Evolutionary conservation across 495 filamentous ascomycete genomes (phyloP).

Genomic region (Penicillium egyptiacum): DNA sequence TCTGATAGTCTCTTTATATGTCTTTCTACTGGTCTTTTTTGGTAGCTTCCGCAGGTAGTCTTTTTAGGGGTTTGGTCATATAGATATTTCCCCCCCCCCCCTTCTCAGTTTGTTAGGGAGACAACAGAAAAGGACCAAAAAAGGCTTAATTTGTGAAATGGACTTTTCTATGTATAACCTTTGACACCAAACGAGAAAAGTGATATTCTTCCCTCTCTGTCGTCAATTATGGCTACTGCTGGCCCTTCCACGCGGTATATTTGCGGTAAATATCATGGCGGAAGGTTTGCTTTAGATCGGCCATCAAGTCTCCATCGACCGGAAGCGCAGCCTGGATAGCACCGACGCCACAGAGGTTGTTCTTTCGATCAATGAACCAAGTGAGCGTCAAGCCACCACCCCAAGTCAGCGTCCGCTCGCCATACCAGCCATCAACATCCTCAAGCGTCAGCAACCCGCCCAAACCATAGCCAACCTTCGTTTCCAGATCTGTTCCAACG

Average conservation of each 20-base stretch:
- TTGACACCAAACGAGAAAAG: background rate
- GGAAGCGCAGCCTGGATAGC: constrained; percentile 42
- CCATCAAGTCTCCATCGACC: constrained; percentile 27
- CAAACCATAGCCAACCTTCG: constrained; percentile 28
- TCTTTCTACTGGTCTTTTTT: no score
- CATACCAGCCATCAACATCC: constrained; percentile 40
- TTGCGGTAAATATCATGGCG: constrained; percentile 45
- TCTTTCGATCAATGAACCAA: constrained; percentile 51
- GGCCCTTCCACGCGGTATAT: constrained; percentile 17
- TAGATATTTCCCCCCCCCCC: no score
- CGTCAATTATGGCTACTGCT: background rate
- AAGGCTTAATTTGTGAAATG: no score
- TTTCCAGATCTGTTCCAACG: constrained; percentile 26
- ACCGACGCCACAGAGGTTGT: constrained; percentile 43
- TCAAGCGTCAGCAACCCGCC: constrained; percentile 31
- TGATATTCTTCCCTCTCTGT: background rate
- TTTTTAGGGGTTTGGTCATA: no score
- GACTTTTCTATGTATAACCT: no score
- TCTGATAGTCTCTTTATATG: no score
- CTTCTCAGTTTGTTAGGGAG: no score
- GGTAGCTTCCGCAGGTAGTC: no score
- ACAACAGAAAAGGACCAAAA: no score
- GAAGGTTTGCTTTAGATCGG: constrained; percentile 44
- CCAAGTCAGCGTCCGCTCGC: constrained; percentile 42
- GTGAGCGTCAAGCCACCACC: constrained; percentile 39